Evolutionary conservation across 2,329 filamentous ascomycete genomes (phyloP).

Genomic region (Emergomyces orientalis): DNA sequence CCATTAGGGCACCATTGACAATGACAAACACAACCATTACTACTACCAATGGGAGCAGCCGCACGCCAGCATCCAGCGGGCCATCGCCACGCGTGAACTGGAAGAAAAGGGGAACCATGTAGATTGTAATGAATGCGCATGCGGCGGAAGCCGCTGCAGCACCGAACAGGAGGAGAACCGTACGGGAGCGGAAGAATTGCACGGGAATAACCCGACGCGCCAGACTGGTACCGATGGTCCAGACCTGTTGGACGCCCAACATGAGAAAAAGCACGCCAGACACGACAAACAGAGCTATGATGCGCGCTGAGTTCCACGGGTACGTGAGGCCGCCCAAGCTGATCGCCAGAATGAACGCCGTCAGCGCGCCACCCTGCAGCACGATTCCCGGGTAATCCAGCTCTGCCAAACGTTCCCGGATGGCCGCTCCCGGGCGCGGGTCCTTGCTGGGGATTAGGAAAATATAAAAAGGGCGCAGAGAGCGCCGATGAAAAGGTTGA

Average conservation of each 20-base stretch:
- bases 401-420: conserved; percentile 19
- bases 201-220: conserved; percentile 42
- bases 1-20: conserved; percentile 18
- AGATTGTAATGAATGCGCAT: conserved; percentile 35
- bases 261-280: conserved; percentile 37
- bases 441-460: conserved; percentile 16
- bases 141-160: conserved; percentile 30
- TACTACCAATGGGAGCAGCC: conserved; percentile 26
- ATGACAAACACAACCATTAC: conserved; percentile 18
- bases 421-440: conserved; percentile 17
- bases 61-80: conserved; percentile 23
- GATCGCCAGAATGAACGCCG: conserved; percentile 40
- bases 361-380: conserved; percentile 35
- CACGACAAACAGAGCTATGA: conserved; percentile 42
- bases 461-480: conserved; percentile 35
- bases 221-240: conserved; percentile 34
- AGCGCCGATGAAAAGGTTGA: conserved; percentile 45
- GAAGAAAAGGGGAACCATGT: conserved; percentile 49
- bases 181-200: conserved; percentile 36
- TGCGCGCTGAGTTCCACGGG: conserved; percentile 37
- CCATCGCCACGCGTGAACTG: conserved; percentile 42
- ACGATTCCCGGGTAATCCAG: conserved; percentile 40
- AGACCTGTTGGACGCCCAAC: conserved; percentile 40
- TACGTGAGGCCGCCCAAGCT: conserved; percentile 43
- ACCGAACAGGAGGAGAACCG: conserved; percentile 38